phyloP scores from a whole-genome alignment of 345 rosid genomes.

The Heritiera littoralis region DNA sequence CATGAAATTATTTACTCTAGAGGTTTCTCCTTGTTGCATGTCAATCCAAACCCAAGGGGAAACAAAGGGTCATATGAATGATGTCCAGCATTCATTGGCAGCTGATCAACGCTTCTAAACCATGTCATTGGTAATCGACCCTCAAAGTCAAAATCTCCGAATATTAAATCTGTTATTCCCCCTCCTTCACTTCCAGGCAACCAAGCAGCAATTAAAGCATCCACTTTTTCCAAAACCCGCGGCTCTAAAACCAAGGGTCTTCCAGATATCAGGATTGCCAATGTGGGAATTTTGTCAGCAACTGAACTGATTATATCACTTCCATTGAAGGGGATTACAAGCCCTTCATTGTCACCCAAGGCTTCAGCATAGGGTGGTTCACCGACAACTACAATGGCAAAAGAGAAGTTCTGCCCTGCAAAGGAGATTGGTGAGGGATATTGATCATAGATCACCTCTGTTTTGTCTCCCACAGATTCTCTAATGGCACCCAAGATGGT shows the following conservation, averaged over 20 bases:
- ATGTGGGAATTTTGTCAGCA: conserved; percentile 59
- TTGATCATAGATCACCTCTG: conserved; percentile 65
- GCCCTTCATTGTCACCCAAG: conserved; percentile 59
- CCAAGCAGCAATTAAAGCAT: conserved; percentile 85
- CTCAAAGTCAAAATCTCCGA: conserved; percentile 63
- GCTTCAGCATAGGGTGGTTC: conserved; percentile 78
- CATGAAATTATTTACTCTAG: neutral
- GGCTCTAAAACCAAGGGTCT: conserved; percentile 74
- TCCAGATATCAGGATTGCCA: conserved; percentile 68
- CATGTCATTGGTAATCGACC: conserved; percentile 78
- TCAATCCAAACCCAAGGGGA: conserved; percentile 72
- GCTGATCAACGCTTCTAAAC: conserved; percentile 56
- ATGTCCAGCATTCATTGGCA: conserved; percentile 47
- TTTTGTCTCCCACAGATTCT: conserved; percentile 55
- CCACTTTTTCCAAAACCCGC: conserved; percentile 50
- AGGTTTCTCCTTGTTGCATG: conserved; percentile 13
- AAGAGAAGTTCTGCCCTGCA: conserved; percentile 46
- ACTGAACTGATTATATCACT: conserved; percentile 46
- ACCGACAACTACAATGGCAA: conserved; percentile 77
- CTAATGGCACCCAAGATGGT: conserved; percentile 77
- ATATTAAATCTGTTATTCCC: conserved; percentile 68
- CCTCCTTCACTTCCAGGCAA: conserved; percentile 83
- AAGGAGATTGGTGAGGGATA: conserved; percentile 60
- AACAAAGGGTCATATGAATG: conserved; percentile 64
- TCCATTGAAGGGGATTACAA: conserved; percentile 63